Evolutionary conservation across 2,329 filamentous ascomycete species (phyloP).

Genomic region (Massarina eburnea): DNA sequence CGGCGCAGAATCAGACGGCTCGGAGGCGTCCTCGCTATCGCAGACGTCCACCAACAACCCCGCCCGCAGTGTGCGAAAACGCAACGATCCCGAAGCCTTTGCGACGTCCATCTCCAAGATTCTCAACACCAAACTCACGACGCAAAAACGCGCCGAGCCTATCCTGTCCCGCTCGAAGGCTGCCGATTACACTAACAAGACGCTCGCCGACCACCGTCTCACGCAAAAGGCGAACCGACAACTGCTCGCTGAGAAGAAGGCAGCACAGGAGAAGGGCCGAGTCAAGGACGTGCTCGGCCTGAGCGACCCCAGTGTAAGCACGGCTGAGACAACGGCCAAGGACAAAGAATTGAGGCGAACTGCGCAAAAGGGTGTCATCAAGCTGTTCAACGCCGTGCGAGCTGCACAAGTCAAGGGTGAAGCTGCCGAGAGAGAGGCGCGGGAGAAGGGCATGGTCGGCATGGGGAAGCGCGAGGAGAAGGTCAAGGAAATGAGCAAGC

Average conservation of each 20-base stretch:
- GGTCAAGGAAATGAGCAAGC: slow-evolving; percentile 93
- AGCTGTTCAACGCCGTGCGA: slow-evolving; percentile 92
- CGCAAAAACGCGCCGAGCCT: slow-evolving; percentile 79
- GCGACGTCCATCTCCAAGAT: slow-evolving; percentile 93
- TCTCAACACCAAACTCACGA: slow-evolving; percentile 82
- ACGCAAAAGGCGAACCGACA: slow-evolving; percentile 80
- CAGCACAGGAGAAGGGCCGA: slow-evolving; percentile 80
- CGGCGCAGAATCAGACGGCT: slow-evolving; percentile 43
- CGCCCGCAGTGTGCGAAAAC: slow-evolving; percentile 66
- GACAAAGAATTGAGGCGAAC: slow-evolving; percentile 84
- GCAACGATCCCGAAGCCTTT: slow-evolving; percentile 89
- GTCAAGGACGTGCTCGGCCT: slow-evolving; percentile 81
- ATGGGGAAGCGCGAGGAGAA: slow-evolving; percentile 80
- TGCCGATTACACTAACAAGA: slow-evolving; percentile 71
- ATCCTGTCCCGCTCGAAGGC: slow-evolving; percentile 82
- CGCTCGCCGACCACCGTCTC: slow-evolving; percentile 73
- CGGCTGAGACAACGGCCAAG: slow-evolving; percentile 62
- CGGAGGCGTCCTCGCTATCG: slow-evolving; percentile 36
- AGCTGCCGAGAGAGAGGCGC: slow-evolving; percentile 70
- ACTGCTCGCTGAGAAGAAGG: slow-evolving; percentile 76
- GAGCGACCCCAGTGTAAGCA: slow-evolving; percentile 51
- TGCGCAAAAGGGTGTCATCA: slow-evolving; percentile 90
- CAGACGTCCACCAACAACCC: slow-evolving; percentile 35
- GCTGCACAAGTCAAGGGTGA: slow-evolving; percentile 88
- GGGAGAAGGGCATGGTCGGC: slow-evolving; percentile 74